Percentiles rank a stretch among this genome's conserved stretches.
These are phyloP conservation scores for Aspergillus awamori DNA, from an alignment of 2,329 filamentous ascomycete genomes.

Conservation along the genomic window DNA sequence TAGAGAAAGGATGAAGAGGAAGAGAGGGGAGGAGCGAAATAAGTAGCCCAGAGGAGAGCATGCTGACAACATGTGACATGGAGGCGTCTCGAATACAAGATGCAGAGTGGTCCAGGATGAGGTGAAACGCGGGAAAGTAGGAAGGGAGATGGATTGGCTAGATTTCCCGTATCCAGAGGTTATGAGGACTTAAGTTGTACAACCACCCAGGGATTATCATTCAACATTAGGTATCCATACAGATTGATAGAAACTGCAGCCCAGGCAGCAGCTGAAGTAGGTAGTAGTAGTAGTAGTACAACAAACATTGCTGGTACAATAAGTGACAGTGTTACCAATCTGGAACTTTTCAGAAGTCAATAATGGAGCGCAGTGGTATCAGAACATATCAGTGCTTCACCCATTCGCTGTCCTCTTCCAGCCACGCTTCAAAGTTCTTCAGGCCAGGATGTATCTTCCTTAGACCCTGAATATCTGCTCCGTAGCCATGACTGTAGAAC, in stretches of 20 bases:
- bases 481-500: conserved; percentile 54
- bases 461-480: conserved; percentile 49
- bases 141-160: neutral
- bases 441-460: conserved; percentile 50
- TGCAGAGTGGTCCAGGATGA: neutral
- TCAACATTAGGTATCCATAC: neutral
- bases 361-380: no score
- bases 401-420: conserved; percentile 49
- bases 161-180: neutral
- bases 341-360: neutral
- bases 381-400: neutral
- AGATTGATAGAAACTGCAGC: neutral
- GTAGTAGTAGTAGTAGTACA: neutral
- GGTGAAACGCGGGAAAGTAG: neutral
- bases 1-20: no score
- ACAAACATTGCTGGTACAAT: neutral
- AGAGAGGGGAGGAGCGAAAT: no score
- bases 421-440: conserved; percentile 53
- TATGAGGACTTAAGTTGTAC: neutral
- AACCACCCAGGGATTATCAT: neutral
- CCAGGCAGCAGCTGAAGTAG: neutral
- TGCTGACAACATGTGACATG: neutral
- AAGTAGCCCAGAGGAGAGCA: no score
- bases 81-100: neutral
- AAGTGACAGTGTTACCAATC: neutral